A percentile compares a stretch with the other conserved stretches of the same genome.
Evolutionary conservation across 1,139 yeast genomes (phyloP).

Genomic region (Taphrina wiesneri): DNA sequence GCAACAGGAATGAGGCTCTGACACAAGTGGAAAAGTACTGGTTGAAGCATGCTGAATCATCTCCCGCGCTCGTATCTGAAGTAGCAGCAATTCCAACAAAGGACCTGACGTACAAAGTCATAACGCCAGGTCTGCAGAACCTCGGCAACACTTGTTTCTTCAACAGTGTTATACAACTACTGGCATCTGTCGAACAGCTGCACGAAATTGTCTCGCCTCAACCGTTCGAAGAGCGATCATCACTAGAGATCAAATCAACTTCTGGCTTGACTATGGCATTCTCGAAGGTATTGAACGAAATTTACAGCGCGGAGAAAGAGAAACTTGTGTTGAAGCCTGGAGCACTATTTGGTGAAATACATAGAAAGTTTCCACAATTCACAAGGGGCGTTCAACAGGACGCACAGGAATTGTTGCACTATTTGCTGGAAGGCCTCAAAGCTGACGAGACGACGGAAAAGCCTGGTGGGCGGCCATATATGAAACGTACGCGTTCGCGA

Average conservation of each 20-base stretch:
- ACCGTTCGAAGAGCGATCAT: constrained; percentile 21
- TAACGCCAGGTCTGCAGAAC: constrained; percentile 36
- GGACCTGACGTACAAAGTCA: constrained; percentile 5
- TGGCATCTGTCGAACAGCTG: constrained; percentile 28
- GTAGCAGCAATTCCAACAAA: neutral
- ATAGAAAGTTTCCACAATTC: constrained; percentile 32
- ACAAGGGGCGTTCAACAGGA: constrained; percentile 35
- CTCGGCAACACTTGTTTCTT: constrained; percentile 39
- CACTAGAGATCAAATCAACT: constrained; percentile 18
- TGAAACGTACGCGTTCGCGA: constrained; percentile 18
- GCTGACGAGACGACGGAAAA: constrained; percentile 25
- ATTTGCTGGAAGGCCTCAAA: constrained; percentile 34
- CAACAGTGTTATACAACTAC: constrained; percentile 36
- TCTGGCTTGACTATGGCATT: constrained; percentile 33
- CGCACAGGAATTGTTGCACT: constrained; percentile 37
- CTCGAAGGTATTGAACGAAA: constrained; percentile 26
- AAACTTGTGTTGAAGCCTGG: constrained; percentile 32
- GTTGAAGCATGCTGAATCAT: constrained; percentile 26
- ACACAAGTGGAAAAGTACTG: constrained; percentile 31
- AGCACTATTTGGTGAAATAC: constrained; percentile 30
- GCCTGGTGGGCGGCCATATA: constrained; percentile 4
- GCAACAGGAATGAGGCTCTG: constrained; percentile 24
- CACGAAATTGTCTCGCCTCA: constrained; percentile 35
- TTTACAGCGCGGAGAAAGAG: constrained; percentile 28
- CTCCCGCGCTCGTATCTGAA: neutral